A percentile compares a stretch with the other conserved stretches of the same genome.
Conservation (phyloP, 2,329 filamentous ascomycete genomes). For the Paraphaeosphaeria minitans region DNA sequence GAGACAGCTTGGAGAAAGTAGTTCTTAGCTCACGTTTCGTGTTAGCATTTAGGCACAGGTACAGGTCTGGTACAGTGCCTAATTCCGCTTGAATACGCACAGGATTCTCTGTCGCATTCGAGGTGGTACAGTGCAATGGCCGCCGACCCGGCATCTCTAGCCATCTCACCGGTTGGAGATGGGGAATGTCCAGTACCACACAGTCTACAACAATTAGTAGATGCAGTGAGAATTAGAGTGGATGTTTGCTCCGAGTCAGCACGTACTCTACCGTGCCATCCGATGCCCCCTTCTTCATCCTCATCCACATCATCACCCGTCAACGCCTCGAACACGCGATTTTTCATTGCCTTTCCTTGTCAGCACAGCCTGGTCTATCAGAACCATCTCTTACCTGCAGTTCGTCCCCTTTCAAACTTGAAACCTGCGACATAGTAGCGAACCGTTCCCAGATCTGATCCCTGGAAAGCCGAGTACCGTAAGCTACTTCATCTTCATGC, state of each 20-base stretch:
- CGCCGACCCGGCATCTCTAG: neutral
- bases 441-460: slow-evolving; percentile 2
- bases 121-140: neutral
- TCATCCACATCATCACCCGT: neutral
- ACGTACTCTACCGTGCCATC: slow-evolving; percentile 5
- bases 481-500: neutral
- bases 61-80: neutral
- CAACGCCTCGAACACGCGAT: neutral
- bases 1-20: neutral
- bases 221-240: neutral
- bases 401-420: neutral
- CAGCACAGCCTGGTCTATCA: neutral
- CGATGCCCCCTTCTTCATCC: neutral
- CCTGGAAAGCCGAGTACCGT: neutral
- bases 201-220: neutral
- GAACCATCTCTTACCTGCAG: neutral
- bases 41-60: neutral
- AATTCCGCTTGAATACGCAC: neutral
- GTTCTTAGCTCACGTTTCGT: neutral
- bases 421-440: slow-evolving; percentile 5
- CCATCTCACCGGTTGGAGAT: neutral
- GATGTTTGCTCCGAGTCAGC: neutral
- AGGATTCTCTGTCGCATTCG: too few species aligned
- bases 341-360: neutral
- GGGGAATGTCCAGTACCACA: slow-evolving; percentile 7